A percentile compares a stretch with the other conserved stretches of the same genome.
phyloP scores from a whole-genome alignment of 441 rosid genomes.

The Erodium texanum region DNA sequence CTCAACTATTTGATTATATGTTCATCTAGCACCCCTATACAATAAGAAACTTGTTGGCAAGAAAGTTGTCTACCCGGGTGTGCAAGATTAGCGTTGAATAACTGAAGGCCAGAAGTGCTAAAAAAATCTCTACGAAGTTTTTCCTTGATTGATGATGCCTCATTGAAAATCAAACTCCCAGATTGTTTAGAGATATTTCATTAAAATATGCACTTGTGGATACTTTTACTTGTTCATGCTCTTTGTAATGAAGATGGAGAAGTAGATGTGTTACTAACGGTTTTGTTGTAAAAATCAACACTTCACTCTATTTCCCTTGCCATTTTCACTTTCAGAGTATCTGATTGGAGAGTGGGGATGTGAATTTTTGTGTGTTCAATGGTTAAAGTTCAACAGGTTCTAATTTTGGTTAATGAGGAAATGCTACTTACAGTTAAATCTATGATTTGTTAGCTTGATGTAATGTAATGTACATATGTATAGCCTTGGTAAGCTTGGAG shows the following conservation, averaged over 20 bases:
- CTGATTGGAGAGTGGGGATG: constrained; percentile 10
- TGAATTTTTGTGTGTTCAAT: not conserved
- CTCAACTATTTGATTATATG: not conserved
- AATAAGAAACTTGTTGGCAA: not conserved
- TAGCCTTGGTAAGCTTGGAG: too few species aligned
- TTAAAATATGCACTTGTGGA: constrained; percentile 1
- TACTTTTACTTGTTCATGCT: constrained; percentile 6
- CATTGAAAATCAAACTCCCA: not conserved
- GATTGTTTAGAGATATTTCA: not conserved
- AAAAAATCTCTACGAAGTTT: constrained; percentile 3
- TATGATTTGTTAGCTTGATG: too few species aligned
- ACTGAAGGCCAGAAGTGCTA: constrained; percentile 11
- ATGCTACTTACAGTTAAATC: too few species aligned
- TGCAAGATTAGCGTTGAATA: constrained; percentile 3
- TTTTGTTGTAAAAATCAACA: not conserved
- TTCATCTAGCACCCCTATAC: not conserved
- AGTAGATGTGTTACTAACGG: not conserved
- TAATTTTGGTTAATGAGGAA: too few species aligned
- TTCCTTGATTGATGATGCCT: not conserved
- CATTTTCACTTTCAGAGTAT: not conserved
- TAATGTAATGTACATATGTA: too few species aligned
- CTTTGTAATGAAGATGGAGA: constrained; percentile 7
- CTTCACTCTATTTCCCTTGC: not conserved
- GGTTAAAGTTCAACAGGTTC: constrained; percentile 1
- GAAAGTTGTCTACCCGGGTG: constrained; percentile 6